Evolutionary conservation across 306 rosid genomes (phyloP), one percentile per base, ranked within the genome.

Genomic region (Rosa rugosa): DNA sequence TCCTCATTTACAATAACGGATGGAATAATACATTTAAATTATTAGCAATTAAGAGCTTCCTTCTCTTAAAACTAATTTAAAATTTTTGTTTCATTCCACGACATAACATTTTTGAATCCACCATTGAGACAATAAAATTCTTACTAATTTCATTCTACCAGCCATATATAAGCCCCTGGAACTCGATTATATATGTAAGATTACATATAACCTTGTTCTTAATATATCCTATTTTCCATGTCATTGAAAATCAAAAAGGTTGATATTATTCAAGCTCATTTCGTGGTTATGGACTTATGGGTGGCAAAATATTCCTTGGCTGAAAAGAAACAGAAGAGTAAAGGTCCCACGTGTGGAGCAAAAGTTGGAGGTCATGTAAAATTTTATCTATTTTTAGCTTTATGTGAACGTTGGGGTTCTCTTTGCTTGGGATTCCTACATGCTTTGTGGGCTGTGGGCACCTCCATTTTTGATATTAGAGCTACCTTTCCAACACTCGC

Each of bases 261-360:
- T 73, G 83, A 76, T 83, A 62, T 79, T 44, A 68, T 38, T 70
- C 54, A 51, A 41, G 81, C 40, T 64, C 77, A 80, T 65, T 63
- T 56, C 22, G 25, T 27, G n/a, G n/a, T 50, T 50, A 50, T 31
- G 36, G 36, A 0, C 27, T 50, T 27, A 14, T 42, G 83, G 78
- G 67, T 71, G 75, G 79, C 77, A 85, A 80, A 72, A 72, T 69
- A 90, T 77, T 82, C 68, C 84, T 88, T 69, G 90, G 84, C 74
- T 42, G 60, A 12, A 67, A 73, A 84, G 80, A 79, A 71, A 85
- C 56, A 73, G 51, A 84, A 86, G 67, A 66, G 67, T 5, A 84
- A 91, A 90, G 97, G 91, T 27, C 97, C 97, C 97, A 88, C 92
- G 93, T 87, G 95, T 84, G 92, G 86, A 91, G 86, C 83, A 88